phyloP scores from a whole-genome alignment of 2,329 filamentous ascomycete genomes.

The Beauveria sp. region DNA sequence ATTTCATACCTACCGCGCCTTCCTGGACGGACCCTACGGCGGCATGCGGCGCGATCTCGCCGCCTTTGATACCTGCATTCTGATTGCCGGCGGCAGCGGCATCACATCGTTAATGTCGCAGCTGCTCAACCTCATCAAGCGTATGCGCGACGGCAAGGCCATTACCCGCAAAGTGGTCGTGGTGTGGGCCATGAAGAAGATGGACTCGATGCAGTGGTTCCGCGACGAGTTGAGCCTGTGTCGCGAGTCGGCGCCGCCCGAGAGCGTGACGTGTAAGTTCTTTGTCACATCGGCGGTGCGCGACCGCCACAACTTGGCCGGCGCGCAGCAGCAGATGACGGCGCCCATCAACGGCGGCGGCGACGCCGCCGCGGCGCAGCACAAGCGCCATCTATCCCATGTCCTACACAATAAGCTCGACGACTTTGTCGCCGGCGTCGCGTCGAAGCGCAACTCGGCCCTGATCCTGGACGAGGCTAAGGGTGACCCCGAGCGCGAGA shows the following conservation, averaged over 20 bases:
- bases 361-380: slow-evolving; percentile 4
- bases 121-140: slow-evolving; percentile 86
- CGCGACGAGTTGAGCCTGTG: slow-evolving; percentile 90
- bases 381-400: slow-evolving; percentile 57
- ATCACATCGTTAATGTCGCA: slow-evolving; percentile 92
- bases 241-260: slow-evolving; percentile 77
- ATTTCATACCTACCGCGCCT: slow-evolving; percentile 85
- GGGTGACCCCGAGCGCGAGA: slow-evolving; percentile 70
- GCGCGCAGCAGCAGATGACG: slow-evolving; percentile 28
- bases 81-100: slow-evolving; percentile 89
- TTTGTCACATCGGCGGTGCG: slow-evolving; percentile 69
- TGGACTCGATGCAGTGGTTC: slow-evolving; percentile 97
- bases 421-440: slow-evolving; percentile 78
- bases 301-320: slow-evolving; percentile 21
- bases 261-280: slow-evolving; percentile 88
- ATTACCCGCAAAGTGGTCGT: slow-evolving; percentile 86
- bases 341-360: slow-evolving; percentile 30
- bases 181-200: slow-evolving; percentile 85
- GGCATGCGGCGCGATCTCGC: slow-evolving; percentile 86
- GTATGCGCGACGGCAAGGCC: slow-evolving; percentile 90
- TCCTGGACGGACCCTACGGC: slow-evolving; percentile 89
- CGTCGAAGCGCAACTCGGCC: slow-evolving; percentile 77
- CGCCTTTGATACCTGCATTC: slow-evolving; percentile 85
- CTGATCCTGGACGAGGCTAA: slow-evolving; percentile 74
- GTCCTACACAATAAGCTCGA: slow-evolving; percentile 81